Conservation (phyloP, 257 asterid species). For the Asclepias syriaca region DNA sequence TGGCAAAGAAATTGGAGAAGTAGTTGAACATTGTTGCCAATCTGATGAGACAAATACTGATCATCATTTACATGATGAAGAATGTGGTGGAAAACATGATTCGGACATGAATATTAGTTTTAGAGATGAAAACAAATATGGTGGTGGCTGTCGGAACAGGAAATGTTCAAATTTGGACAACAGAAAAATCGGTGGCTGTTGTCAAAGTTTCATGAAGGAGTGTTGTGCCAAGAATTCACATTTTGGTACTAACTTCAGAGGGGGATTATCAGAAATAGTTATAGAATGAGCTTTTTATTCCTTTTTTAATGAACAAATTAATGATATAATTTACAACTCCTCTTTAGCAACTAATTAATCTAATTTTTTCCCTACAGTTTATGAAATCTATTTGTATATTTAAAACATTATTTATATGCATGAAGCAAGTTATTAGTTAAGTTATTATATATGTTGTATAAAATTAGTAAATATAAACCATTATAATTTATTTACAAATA, state of each 20-base stretch:
- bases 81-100: conserved; percentile 8
- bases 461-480: too few relatives aligned
- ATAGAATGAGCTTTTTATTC: conserved; percentile 24
- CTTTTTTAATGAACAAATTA: not conserved
- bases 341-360: too few relatives aligned
- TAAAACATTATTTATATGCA: too few relatives aligned
- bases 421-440: too few relatives aligned
- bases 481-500: too few relatives aligned
- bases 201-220: conserved; percentile 43
- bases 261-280: conserved; percentile 49
- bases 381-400: too few relatives aligned
- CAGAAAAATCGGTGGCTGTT: conserved; percentile 37
- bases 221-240: conserved; percentile 38
- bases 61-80: conserved; percentile 14
- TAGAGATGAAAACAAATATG: conserved; percentile 11
- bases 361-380: too few relatives aligned
- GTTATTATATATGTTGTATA: too few relatives aligned
- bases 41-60: conserved; percentile 1
- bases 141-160: conserved; percentile 5
- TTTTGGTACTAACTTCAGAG: conserved; percentile 26
- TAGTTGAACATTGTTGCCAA: conserved; percentile 23
- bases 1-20: conserved; percentile 7
- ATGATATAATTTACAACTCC: too few relatives aligned
- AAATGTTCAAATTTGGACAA: conserved; percentile 12
- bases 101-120: conserved; percentile 6